phyloP scores from a whole-genome alignment of 345 rosid genomes.

The Aegle marmelos region DNA sequence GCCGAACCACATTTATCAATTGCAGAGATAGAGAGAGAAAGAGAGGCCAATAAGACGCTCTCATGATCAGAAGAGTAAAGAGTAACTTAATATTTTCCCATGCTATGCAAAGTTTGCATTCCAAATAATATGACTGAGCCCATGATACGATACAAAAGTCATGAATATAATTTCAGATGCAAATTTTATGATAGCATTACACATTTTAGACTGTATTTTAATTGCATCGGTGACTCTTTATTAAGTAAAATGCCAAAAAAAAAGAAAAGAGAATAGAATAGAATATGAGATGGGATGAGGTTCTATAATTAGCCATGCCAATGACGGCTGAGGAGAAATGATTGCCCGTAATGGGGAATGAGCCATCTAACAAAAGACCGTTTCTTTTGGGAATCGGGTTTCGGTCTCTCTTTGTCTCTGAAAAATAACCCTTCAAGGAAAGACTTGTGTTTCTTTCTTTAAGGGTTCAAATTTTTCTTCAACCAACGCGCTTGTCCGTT shows the following conservation, averaged over 20 bases:
- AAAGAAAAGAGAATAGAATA: background rate
- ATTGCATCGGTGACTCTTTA: background rate
- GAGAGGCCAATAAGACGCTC: background rate
- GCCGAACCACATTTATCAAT: background rate
- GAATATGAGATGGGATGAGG: background rate
- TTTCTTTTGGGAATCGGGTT: background rate
- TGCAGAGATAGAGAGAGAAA: background rate
- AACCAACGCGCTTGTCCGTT: background rate
- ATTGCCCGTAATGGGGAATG: background rate
- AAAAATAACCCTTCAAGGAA: background rate
- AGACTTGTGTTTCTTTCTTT: background rate
- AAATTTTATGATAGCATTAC: background rate
- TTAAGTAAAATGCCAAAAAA: background rate
- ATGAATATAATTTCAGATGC: no score
- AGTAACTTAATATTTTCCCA: no score
- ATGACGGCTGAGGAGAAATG: background rate
- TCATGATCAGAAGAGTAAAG: no score
- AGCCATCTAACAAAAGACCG: background rate
- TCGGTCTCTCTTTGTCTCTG: background rate
- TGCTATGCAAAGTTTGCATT: background rate
- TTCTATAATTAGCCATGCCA: background rate
- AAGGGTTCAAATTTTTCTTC: background rate
- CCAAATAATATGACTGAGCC: background rate
- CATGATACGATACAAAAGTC: background rate
- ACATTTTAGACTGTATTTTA: no score